Conservation (phyloP, 257 asterid genomes). For the Misopates orontium region DNA sequence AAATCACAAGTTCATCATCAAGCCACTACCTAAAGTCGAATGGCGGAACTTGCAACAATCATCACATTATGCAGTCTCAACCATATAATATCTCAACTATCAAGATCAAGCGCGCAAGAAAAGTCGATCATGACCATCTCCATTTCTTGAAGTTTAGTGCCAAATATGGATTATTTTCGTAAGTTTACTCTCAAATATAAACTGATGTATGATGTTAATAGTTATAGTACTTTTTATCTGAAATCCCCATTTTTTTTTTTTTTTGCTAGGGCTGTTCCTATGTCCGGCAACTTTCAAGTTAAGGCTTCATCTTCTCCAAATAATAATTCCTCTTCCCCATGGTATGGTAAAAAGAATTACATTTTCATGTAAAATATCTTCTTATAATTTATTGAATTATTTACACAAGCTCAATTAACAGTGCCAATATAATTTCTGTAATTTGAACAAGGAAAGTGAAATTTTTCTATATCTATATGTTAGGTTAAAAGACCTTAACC, state of each 20-base stretch:
- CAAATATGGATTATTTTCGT: constrained; percentile 33
- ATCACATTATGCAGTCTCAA: too few species aligned
- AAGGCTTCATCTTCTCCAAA: constrained; percentile 33
- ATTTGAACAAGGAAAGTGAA: too few species aligned
- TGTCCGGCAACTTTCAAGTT: constrained; percentile 9
- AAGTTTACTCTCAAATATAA: constrained; percentile 1
- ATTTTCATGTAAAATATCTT: neutral
- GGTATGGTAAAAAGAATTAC: constrained; percentile 18
- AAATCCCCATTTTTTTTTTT: neutral
- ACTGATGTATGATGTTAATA: too few species aligned
- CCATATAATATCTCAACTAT: constrained; percentile 2
- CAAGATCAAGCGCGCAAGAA: constrained; percentile 10
- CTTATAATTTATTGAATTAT: too few species aligned
- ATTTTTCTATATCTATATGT: too few species aligned
- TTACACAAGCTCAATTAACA: neutral
- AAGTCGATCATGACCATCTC: constrained; percentile 17
- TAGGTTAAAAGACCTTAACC: too few species aligned
- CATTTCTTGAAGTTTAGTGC: constrained; percentile 22
- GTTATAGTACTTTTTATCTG: neutral
- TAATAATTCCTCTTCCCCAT: constrained; percentile 28
- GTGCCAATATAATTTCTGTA: too few species aligned
- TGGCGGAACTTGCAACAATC: neutral
- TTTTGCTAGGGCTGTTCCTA: constrained; percentile 10
- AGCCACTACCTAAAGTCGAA: constrained; percentile 19
- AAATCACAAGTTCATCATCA: constrained; percentile 15